Evolutionary conservation across 1,284 basidiomycete species (phyloP).

Genomic region (Leccinum proliferum): DNA sequence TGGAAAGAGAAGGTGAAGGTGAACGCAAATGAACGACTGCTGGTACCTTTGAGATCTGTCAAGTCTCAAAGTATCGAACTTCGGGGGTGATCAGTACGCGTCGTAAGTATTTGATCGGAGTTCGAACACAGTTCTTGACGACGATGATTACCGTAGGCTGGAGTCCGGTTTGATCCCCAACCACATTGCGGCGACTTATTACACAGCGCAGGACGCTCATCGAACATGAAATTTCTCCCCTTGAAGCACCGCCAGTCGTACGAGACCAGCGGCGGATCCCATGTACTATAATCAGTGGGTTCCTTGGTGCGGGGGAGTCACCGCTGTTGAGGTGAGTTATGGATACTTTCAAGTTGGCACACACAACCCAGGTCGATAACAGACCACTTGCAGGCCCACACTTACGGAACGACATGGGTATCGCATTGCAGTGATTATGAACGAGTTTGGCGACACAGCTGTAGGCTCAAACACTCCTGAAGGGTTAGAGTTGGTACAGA

Average conservation of each 20-base stretch:
- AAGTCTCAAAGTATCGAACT: not conserved
- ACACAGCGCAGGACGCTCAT: constrained; percentile 35
- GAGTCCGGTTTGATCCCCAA: constrained; percentile 2
- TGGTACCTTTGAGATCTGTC: not conserved
- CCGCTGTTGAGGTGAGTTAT: constrained; percentile 68
- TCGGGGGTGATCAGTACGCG: constrained; percentile 5
- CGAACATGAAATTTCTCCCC: constrained; percentile 26
- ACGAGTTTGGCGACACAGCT: constrained; percentile 85
- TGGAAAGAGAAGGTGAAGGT: not conserved
- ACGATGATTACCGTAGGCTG: constrained; percentile 47
- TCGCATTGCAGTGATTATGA: constrained; percentile 96
- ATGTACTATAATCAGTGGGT: constrained; percentile 87
- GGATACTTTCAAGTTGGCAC: not conserved
- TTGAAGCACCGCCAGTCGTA: not conserved
- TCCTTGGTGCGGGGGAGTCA: constrained; percentile 89
- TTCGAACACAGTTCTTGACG: constrained; percentile 23
- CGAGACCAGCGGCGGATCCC: constrained; percentile 49
- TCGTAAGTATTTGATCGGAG: constrained; percentile 23
- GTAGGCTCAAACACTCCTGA: constrained; percentile 32
- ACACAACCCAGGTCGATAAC: not conserved
- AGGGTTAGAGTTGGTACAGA: constrained; percentile 41
- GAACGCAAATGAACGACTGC: not conserved
- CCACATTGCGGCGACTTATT: constrained; percentile 7
- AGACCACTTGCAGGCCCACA: constrained; percentile 57
- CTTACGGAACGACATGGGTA: constrained; percentile 90